phyloP scores from a whole-genome alignment of 2,329 filamentous ascomycete species.

The Hypoxylon sp. region DNA sequence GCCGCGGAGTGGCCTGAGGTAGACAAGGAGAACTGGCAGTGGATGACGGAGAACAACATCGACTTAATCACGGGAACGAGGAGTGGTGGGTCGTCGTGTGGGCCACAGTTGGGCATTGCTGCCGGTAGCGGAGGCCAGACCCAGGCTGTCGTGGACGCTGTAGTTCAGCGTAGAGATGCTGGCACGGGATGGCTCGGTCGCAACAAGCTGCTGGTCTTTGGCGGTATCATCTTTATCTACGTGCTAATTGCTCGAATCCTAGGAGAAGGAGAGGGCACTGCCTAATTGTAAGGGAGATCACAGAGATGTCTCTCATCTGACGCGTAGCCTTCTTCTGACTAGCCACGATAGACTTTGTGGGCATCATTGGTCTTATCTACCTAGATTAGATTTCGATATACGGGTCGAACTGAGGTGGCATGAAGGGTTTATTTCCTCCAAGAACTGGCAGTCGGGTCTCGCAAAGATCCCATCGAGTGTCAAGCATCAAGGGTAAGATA shows the following conservation, averaged over 20 bases:
- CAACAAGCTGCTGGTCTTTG: constrained; percentile 79
- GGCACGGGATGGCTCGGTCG: constrained; percentile 83
- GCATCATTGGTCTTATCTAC: too few species aligned
- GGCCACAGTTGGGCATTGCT: constrained; percentile 67
- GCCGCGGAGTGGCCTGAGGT: constrained; percentile 87
- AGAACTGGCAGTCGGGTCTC: not conserved
- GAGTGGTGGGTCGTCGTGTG: constrained; percentile 59
- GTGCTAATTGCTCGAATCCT: constrained; percentile 82
- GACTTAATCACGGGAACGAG: constrained; percentile 78
- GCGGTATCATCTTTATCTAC: constrained; percentile 79
- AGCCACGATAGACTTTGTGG: too few species aligned
- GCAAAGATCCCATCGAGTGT: not conserved
- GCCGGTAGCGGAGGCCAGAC: constrained; percentile 69
- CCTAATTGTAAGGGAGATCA: too few species aligned
- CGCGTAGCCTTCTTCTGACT: too few species aligned
- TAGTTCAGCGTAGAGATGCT: constrained; percentile 77
- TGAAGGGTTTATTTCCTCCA: constrained; percentile 22
- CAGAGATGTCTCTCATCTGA: too few species aligned
- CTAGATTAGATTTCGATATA: constrained; percentile 3
- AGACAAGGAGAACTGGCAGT: constrained; percentile 88
- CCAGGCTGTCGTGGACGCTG: constrained; percentile 79
- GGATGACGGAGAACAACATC: constrained; percentile 85
- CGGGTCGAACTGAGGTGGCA: constrained; percentile 3
- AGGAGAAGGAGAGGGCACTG: constrained; percentile 53
- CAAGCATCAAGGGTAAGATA: not conserved